Percentiles rank a stretch among this genome's conserved stretches.
Evolutionary conservation across 805 yeast species (phyloP).

Genomic region (Yamadazyma sp.): DNA sequence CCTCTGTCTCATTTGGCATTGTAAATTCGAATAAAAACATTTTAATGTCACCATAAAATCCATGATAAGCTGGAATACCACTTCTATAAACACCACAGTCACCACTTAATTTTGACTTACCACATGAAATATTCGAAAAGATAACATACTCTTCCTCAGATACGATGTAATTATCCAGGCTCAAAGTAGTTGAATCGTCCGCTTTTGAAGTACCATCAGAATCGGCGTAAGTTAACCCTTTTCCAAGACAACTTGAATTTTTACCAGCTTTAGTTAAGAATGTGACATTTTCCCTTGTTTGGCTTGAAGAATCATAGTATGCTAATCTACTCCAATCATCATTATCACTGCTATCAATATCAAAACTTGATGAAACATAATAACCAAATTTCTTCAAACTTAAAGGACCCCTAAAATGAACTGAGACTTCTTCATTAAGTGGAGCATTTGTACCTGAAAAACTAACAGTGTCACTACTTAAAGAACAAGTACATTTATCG

Average conservation of each 20-base stretch:
- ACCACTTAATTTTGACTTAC: slow-evolving; percentile 46
- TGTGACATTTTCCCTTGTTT: slow-evolving; percentile 60
- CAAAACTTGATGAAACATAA: slow-evolving; percentile 48
- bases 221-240: slow-evolving; percentile 62
- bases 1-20: slow-evolving; percentile 56
- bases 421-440: slow-evolving; percentile 63
- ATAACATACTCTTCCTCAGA: slow-evolving; percentile 62
- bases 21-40: slow-evolving; percentile 70
- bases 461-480: slow-evolving; percentile 30
- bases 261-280: slow-evolving; percentile 64
- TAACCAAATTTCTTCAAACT: slow-evolving; percentile 58
- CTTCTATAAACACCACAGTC: slow-evolving; percentile 74
- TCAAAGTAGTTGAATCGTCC: slow-evolving; percentile 44
- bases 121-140: slow-evolving; percentile 59
- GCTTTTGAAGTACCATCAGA: slow-evolving; percentile 54
- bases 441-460: slow-evolving; percentile 67
- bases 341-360: slow-evolving; percentile 27
- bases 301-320: slow-evolving; percentile 50
- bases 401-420: slow-evolving; percentile 78
- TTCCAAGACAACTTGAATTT: slow-evolving; percentile 61
- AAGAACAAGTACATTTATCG: slow-evolving; percentile 44
- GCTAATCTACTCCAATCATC: slow-evolving; percentile 58
- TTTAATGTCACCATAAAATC: slow-evolving; percentile 63
- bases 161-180: slow-evolving; percentile 43
- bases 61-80: slow-evolving; percentile 75